Conservation (phyloP, 306 rosid species). For the Quercus gilva region DNA sequence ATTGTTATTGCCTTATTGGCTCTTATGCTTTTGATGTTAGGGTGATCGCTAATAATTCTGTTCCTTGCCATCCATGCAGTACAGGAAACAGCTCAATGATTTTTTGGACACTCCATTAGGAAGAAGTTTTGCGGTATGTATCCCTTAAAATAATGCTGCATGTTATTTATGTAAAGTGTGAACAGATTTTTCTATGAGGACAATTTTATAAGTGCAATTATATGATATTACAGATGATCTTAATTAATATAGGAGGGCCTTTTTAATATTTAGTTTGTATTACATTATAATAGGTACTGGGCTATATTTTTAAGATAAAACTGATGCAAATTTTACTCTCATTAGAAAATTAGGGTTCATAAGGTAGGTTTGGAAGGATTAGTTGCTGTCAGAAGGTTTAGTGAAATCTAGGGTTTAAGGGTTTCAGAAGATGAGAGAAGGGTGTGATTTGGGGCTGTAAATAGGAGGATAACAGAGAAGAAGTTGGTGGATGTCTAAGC, state of each 20-base stretch:
- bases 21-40: not conserved
- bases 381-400: not conserved
- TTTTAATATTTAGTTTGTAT: not conserved
- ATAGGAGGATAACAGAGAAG: not conserved
- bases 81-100: constrained; percentile 63
- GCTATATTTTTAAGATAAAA: not conserved
- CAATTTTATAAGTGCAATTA: not conserved
- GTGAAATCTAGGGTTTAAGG: not conserved
- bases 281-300: not conserved
- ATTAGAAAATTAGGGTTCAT: not conserved
- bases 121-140: constrained; percentile 62
- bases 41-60: constrained; percentile 1
- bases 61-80: constrained; percentile 49
- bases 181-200: not conserved
- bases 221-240: not conserved
- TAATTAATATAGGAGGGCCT: not conserved
- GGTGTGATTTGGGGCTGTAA: not conserved
- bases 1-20: not conserved
- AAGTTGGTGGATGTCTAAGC: not conserved
- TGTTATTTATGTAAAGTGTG: not conserved
- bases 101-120: constrained; percentile 73
- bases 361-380: not conserved
- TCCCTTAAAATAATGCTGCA: not conserved
- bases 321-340: not conserved
- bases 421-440: not conserved